Evolutionary conservation across 768 basidiomycete species (phyloP), one percentile per base, ranked within the genome.

Genomic region (Dacryopinax spathularia): DNA sequence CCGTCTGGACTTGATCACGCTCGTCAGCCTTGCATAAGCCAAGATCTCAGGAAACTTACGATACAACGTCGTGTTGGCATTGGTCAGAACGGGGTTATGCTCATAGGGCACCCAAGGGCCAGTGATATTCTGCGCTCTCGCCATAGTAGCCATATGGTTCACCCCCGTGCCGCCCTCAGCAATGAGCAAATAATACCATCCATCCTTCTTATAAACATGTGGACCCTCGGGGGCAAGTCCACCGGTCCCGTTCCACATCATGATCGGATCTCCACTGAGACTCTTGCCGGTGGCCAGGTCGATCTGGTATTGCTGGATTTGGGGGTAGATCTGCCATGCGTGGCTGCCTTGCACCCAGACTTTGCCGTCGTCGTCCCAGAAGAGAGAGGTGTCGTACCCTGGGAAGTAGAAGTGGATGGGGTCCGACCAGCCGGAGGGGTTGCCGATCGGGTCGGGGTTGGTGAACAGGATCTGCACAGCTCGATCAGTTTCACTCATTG

Each of bases 311-410:
- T 60, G 71, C 66, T 67, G n/a, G 68, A 70, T 68, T 66, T 62
- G 69, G 2, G 44, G 60, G 37, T 70, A 16, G 65, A 73, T 43
- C 67, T 63, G 61, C 67, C 67, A 69, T 2, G 43, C 35, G 36
- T 65, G 63, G 22, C 66, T 65, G 12, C 72, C 74, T 29, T 70
- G 70, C n/a, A 75, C 68, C 35, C 73, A 75, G 2, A 69, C 62
- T 34, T 71, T 70, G 22, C 74, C 74, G 27, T 73, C 70, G 31
- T 66, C 62, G 41, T 72, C 70, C 73, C 74, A 75, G 65, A 73
- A 75, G 20, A 69, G 70, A 1, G 73, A 74, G 1, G 71, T 69
- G 60, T 75, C 74, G 64, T 74, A 75, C 0, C 74, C 74, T 60
- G 67, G 67, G 60, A 74, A 74, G n/a, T 63, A 18, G 62, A 75